A percentile compares a stretch with the other conserved stretches of the same genome.
Evolutionary conservation across 176 grass and related monocot genomes (phyloP).

Genomic region (Neostapfia colusana): DNA sequence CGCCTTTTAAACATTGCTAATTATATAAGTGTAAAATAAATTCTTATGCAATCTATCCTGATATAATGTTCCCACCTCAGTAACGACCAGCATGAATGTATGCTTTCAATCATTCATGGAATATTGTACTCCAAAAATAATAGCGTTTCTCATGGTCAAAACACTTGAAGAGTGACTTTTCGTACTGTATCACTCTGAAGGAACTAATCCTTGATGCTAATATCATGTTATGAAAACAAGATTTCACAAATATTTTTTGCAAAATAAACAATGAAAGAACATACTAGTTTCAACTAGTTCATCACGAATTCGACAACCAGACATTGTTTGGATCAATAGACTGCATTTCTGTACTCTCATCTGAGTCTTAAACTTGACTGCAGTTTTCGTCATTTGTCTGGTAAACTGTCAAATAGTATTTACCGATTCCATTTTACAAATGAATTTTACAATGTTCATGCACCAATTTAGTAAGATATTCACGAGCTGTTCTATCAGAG

Average conservation of each 20-base stretch:
- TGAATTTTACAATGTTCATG: neutral
- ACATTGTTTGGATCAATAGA: neutral
- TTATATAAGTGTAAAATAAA: neutral
- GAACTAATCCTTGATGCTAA: neutral
- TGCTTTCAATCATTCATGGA: neutral
- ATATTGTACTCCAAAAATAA: neutral
- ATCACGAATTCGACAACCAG: neutral
- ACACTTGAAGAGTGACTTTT: neutral
- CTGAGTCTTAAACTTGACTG: neutral
- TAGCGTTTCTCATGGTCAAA: neutral
- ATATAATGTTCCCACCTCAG: neutral
- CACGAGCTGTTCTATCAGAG: neutral
- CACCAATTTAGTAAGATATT: neutral
- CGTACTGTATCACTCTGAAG: conserved; percentile 1
- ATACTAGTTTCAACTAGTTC: neutral
- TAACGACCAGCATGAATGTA: neutral
- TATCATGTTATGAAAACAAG: conserved; percentile 1
- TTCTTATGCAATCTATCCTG: conserved; percentile 4
- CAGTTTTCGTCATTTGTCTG: neutral
- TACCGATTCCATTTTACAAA: neutral
- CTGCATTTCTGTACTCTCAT: neutral
- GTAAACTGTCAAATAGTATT: neutral
- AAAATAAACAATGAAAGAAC: conserved; percentile 8
- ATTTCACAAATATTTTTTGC: neutral
- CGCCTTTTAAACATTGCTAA: too few relatives aligned